Base-by-base conservation (phyloP, 2,329 filamentous ascomycete species). In the Conoideocrella luteorostrata region DNA sequence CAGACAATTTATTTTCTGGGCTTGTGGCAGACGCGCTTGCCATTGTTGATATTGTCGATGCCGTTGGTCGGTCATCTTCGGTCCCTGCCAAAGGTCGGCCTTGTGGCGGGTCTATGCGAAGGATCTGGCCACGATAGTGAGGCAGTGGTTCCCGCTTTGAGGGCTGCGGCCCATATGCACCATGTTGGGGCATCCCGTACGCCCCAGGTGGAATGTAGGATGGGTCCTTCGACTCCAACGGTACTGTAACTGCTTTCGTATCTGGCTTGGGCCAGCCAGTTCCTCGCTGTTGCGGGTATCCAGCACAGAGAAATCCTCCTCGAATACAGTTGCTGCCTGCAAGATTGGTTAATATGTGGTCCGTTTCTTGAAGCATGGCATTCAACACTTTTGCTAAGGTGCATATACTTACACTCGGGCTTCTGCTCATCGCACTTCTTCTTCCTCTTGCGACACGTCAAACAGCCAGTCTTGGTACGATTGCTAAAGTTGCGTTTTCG, bases 381-480 rank as follows among this genome's bases (percentile, higher is more conserved):
- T n/a, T n/a, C n/a, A n/a, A n/a, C n/a, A n/a, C n/a, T n/a, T n/a
- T n/a, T n/a, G n/a, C n/a, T n/a, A n/a, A n/a, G n/a, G 26, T 15
- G 30, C 15, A 18, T 43, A 9, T 12, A 72, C 86, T 74, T 73
- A 94, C 93, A 97, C 64, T 88, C 82, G 21, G 93, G 93, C 63
- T 95, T 94, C 43, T 78, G 78, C 69, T 97, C 93, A 60, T 97
- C 91, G 60, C 93, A 97, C 67, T 97, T 97, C 80, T 97, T 97
- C 76, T 97, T 97, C 47, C 91, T 78, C 60, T 80, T 80, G 47
- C 91, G 78, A 62, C 91, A 97, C 5, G 91, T 97, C 66, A 95
- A 80, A 63, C 91, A 97, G 24, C 90, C 89, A 9, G 90, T 96
- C 68, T 97, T 97, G 17, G 91, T 96, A 47, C 91, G 78, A 64